Conservation (phyloP, 1,284 basidiomycete genomes). For the Cerrena zonata region DNA sequence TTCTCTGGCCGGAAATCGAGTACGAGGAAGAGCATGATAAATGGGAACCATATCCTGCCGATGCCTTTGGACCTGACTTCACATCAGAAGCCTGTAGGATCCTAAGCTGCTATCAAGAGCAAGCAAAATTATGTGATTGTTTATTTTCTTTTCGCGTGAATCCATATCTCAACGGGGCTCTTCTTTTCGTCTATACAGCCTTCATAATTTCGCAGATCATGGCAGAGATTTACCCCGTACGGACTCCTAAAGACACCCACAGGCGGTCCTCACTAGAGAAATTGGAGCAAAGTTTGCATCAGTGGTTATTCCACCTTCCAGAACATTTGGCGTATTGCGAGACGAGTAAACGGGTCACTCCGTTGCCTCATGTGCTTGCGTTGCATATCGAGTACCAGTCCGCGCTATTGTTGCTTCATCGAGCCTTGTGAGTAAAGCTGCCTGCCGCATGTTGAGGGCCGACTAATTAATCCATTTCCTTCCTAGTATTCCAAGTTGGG, state of each 20-base stretch:
- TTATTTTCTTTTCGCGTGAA: no score
- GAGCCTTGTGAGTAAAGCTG: constrained; percentile 76
- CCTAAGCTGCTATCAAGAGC: constrained; percentile 56
- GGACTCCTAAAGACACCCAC: constrained; percentile 35
- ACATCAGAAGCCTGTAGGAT: constrained; percentile 42
- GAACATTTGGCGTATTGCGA: constrained; percentile 58
- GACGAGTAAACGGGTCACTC: constrained; percentile 43
- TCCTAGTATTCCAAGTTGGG: constrained; percentile 66
- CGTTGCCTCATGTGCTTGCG: constrained; percentile 62
- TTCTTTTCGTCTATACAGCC: constrained; percentile 31
- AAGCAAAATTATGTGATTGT: constrained; percentile 54
- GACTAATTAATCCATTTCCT: no score
- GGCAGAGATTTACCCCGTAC: constrained; percentile 70
- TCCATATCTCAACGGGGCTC: constrained; percentile 1
- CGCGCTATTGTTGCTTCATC: constrained; percentile 69
- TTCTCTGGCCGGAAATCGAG: constrained; percentile 52
- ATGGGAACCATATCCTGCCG: constrained; percentile 47
- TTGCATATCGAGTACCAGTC: constrained; percentile 78
- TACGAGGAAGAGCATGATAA: constrained; percentile 51
- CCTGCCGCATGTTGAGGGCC: no score
- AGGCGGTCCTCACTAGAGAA: constrained; percentile 45
- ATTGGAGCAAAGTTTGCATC: constrained; percentile 66
- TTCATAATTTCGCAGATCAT: constrained; percentile 64
- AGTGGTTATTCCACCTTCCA: constrained; percentile 72
- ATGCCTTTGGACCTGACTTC: constrained; percentile 36